A percentile compares a stretch with the other conserved stretches of the same genome.
Conservation (phyloP, 2,329 filamentous ascomycete species). For the Xylariaceae sp. region DNA sequence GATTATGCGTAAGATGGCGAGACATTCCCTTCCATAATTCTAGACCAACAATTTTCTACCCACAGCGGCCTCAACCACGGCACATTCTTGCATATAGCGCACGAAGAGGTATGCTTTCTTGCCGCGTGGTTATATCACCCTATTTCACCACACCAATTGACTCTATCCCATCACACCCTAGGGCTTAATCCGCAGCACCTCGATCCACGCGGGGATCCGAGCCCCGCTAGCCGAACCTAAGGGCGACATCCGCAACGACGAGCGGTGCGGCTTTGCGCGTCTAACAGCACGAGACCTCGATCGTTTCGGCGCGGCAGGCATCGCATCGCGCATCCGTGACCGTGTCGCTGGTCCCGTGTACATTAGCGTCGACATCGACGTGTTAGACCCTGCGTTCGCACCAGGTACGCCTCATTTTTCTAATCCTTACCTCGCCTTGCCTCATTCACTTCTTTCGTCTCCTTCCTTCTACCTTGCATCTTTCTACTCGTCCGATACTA, state of each 20-base stretch:
- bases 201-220: slow-evolving; percentile 67
- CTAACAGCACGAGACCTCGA: slow-evolving; percentile 72
- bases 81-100: slow-evolving; percentile 66
- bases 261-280: slow-evolving; percentile 63
- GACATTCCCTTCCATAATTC: too few species aligned
- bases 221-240: slow-evolving; percentile 56
- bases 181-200: slow-evolving; percentile 62
- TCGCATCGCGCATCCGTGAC: slow-evolving; percentile 67
- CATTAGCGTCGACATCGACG: slow-evolving; percentile 80
- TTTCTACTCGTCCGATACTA: not conserved
- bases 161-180: slow-evolving; percentile 12
- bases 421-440: not conserved
- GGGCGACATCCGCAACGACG: slow-evolving; percentile 60
- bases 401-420: slow-evolving; percentile 52
- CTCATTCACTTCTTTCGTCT: not conserved
- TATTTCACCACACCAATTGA: not conserved
- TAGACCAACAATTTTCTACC: too few species aligned
- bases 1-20: slow-evolving; percentile 65
- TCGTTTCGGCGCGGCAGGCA: slow-evolving; percentile 67
- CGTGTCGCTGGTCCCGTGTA: slow-evolving; percentile 65
- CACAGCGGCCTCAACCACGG: slow-evolving; percentile 62
- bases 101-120: slow-evolving; percentile 54
- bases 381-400: slow-evolving; percentile 72
- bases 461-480: not conserved
- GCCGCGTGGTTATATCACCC: not conserved